Evolutionary conservation across 192 early-diverging fungal genomes (phyloP).

Genomic region (Backusella mclennaniae): DNA sequence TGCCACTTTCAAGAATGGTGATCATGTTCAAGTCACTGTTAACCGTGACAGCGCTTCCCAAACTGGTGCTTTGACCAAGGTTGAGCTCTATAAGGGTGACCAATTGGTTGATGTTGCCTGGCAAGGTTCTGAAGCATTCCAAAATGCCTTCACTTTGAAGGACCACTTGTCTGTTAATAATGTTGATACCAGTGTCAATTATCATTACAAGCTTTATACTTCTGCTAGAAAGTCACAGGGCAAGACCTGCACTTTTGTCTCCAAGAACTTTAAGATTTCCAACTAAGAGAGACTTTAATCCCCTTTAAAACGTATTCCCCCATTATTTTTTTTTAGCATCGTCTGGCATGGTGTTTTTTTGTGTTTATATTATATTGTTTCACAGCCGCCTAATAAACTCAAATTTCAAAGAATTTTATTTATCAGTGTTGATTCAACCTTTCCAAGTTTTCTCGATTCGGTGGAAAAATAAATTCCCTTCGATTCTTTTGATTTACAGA

Average conservation of each 20-base stretch:
- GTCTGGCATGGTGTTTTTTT: neutral
- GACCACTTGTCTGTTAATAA: conserved; percentile 17
- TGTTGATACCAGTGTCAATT: conserved; percentile 15
- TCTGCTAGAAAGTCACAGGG: conserved; percentile 14
- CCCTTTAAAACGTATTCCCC: neutral
- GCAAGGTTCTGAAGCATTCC: conserved; percentile 22
- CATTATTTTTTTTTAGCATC: neutral
- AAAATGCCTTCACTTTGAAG: conserved; percentile 30
- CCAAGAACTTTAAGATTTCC: conserved; percentile 25
- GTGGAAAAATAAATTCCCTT: too few species aligned
- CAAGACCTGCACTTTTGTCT: conserved; percentile 19
- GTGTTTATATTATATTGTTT: neutral
- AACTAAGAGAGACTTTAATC: neutral
- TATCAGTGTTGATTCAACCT: too few species aligned
- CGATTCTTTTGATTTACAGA: too few species aligned
- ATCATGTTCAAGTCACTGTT: conserved; percentile 22
- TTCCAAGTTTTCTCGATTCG: too few species aligned
- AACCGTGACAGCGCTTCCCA: conserved; percentile 30
- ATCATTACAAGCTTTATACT: conserved; percentile 26
- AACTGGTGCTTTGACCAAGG: conserved; percentile 24
- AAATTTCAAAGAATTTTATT: too few species aligned
- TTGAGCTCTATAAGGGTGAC: conserved; percentile 29
- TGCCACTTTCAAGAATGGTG: conserved; percentile 4
- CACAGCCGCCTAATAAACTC: neutral
- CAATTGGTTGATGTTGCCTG: conserved; percentile 17